Evolutionary conservation across 441 rosid species (phyloP).

Genomic region (Adansonia gregorii): DNA sequence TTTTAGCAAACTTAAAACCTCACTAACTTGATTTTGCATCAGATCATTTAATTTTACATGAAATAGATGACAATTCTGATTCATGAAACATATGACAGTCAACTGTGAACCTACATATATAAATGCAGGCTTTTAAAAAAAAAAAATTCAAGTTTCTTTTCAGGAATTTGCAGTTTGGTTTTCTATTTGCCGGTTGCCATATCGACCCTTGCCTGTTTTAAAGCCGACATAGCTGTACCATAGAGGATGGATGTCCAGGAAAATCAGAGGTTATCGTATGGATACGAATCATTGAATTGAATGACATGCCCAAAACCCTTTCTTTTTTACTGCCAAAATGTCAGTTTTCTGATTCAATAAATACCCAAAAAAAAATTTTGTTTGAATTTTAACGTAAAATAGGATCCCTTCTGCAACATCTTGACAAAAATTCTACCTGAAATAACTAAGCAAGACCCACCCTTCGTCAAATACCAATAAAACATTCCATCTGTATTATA

Average conservation of each 20-base stretch:
- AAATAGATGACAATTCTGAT: background rate
- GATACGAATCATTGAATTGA: conserved; percentile 6
- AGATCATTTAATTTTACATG: background rate
- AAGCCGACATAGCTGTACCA: background rate
- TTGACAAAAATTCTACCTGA: background rate
- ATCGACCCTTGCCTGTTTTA: background rate
- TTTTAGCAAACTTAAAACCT: background rate
- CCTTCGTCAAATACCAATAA: background rate
- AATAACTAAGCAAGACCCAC: background rate
- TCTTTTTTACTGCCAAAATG: background rate
- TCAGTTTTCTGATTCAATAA: background rate
- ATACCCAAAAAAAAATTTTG: background rate
- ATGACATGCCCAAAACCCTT: background rate
- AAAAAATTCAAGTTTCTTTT: background rate
- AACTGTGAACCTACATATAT: background rate
- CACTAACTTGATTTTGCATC: background rate
- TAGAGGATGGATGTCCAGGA: conserved; percentile 13
- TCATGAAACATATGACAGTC: background rate
- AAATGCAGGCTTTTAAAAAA: background rate
- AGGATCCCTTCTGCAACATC: background rate
- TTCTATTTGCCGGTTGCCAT: background rate
- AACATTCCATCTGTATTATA: background rate
- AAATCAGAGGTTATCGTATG: background rate
- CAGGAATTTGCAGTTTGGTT: background rate
- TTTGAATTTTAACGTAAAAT: background rate